Conservation (phyloP, 129 eudicot genomes). For the Chrysanthemum seticuspe region DNA sequence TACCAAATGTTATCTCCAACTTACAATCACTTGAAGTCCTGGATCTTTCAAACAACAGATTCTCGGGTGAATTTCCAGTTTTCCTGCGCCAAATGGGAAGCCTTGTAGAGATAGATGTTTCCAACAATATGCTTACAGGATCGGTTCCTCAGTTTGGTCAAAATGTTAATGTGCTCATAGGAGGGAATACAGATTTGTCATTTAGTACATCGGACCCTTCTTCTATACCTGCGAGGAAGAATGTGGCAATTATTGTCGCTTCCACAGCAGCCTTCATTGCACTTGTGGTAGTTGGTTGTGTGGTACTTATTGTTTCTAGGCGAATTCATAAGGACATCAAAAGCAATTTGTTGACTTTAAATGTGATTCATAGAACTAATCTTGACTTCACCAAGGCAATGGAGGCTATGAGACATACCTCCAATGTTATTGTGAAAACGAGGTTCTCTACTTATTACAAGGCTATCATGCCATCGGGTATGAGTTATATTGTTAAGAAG, state of each 20-base stretch:
- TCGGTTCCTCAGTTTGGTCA: conserved; percentile 37
- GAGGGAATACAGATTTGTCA: conserved; percentile 30
- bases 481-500: conserved; percentile 63
- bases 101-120: conserved; percentile 45
- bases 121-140: conserved; percentile 67
- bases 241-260: conserved; percentile 40
- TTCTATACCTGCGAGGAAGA: conserved; percentile 30
- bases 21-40: conserved; percentile 54
- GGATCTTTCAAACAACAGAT: conserved; percentile 76
- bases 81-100: conserved; percentile 34
- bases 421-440: conserved; percentile 47
- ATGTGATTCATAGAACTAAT: conserved; percentile 60
- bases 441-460: conserved; percentile 72
- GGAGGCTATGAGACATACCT: conserved; percentile 48
- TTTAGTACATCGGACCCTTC: conserved; percentile 4
- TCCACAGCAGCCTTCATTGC: conserved; percentile 36
- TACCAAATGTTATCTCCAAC: conserved; percentile 41
- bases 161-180: conserved; percentile 25
- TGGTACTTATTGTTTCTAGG: conserved; percentile 40
- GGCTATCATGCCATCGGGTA: conserved; percentile 78
- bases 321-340: conserved; percentile 32
- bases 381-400: conserved; percentile 60
- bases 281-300: conserved; percentile 25
- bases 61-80: conserved; percentile 56
- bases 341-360: conserved; percentile 50